Evolutionary conservation across 2,329 filamentous ascomycete species (phyloP), one percentile per base, ranked within the genome.

Genomic region (Bipolaris oryzae): DNA sequence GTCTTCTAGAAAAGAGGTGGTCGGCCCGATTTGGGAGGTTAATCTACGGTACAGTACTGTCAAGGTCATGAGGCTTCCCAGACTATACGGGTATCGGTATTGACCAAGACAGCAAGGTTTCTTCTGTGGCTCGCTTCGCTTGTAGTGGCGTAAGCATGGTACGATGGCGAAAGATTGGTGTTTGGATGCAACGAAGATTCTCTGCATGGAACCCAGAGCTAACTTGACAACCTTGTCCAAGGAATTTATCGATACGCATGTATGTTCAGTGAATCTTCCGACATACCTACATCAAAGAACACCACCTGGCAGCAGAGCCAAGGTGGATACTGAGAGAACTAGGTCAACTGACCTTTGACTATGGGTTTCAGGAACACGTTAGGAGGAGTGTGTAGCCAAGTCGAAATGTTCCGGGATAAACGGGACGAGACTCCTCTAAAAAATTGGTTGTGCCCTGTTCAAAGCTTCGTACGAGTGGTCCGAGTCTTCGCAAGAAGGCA

Each of bases 401-500:
- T 57, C 57, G 55, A 67, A 62, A 52, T 57, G 28, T 67, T 63
- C 58, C 73, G 73, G 73, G 67, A 63, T 55, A 67, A 61, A 66
- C 73, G 73, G 73, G 72, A 74, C 68, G 72, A 61, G 62, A 61
- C 70, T 61, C 73, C 72, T 57, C 47, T 51, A 58, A 56, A 49
- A 46, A 50, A 61, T 48, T 48, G 66, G 61, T 61, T 64, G 53
- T 65, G 58, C 56, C 57, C 37, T 51, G 47, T 41, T 57, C 58
- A 57, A 67, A 57, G 64, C 61, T 68, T 61, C 64, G 50, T 51
- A 45, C 52, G 43, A 43, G 44, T 53, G 48, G 45, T 56, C 55
- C 64, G 57, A 58, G 62, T 61, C 57, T 62, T 63, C 56, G 57
- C 53, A 68, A 56, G 65, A 56, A 58, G 60, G 58, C 60, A 63